Evolutionary conservation across 2,329 filamentous ascomycete species (phyloP), one percentile per base, ranked within the genome.

Genomic region (Tothia fuscella): DNA sequence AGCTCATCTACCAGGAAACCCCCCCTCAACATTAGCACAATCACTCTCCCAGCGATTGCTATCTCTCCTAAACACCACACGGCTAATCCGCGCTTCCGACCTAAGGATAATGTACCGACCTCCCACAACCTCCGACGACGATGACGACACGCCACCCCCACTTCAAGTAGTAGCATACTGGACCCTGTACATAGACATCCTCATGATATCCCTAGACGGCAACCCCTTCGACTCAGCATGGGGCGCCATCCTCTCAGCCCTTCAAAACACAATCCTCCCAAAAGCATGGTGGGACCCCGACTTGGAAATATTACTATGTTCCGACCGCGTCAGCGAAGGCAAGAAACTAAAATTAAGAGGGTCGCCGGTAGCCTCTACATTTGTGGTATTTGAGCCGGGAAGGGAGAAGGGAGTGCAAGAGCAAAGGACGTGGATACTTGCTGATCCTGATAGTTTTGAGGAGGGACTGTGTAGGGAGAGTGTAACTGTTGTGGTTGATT

Each of bases 181-280:
- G 91, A 80, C 84, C 7, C 75, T 98, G 16, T 95, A 94, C 61
- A 83, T 98, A 49, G 89, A 96, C 56, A 71, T 95, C n/a, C 74
- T 95, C 55, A 91, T 94, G 63, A 80, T 98, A 50, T 93, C 85
- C 0, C 77, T 94, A 38, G 88, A 94, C 49, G 89, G 89, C 5
- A 93, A 91, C 53, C 76, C 86, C 2, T 88, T 96, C 49, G 89
- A 98, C 55, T 83, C 85, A 1, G 85, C 86, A 0, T 96, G 89
- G 88, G 74, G 81, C 1, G 79, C 86, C 10, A 71, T 93, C 0
- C 60, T 94, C 17, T 84, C 88, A 6, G 89, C 91, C 5, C 65
- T 98, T 45, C 70, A 68, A 41, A 76, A 91, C 58, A 89, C 85
- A 4, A 75, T 71, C 45, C 64, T 98, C 9, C 91, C 91, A 0